Base-by-base conservation (phyloP, 2,329 filamentous ascomycete genomes). In the Boeremia lycopersici region DNA sequence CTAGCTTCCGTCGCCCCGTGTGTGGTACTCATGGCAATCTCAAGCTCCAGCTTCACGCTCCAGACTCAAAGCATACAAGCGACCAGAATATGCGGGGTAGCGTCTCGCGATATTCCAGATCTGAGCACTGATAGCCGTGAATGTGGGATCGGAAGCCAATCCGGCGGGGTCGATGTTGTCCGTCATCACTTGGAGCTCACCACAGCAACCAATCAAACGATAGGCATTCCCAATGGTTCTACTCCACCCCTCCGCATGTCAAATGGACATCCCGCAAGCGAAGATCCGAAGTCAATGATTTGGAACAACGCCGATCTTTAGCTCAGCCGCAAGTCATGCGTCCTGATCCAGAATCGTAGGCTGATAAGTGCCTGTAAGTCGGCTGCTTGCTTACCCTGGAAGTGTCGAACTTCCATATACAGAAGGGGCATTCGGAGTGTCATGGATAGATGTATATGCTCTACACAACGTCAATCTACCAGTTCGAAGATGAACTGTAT, bases 1-100 rank as follows among this genome's bases (percentile, higher is more conserved):
- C 17, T 55, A 55, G 52, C 52, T 49, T 55, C 52, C 45, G 35
- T 48, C 34, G 36, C 45, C 31, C 52, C 52, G 52, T 12, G 46
- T 19, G 3, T 38, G 30, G 26, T 12, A 35, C 30, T 45, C 23
- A 49, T 30, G 41, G 28, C 23, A 46, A 55, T 40, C 35, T 25
- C 9, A 55, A 30, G 41, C 45, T 41, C 41, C 52, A 55, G 39
- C 23, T 46, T 41, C 11, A 31, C 13, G 26, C 13, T 41, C 45
- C 52, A 49, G 41, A 40, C 46, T 26, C 23, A n/a, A 49, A 41
- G 15, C 52, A 35, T 49, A 15, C 33, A 46, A 28, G 35, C 25
- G 28, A 49, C 15, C 34, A 49, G 41, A 10, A 11, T 41, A 45
- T 49, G 52, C 52, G 52, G 52, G 52, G 52, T 55, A 49, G 46